phyloP scores from a whole-genome alignment of 176 grass and related monocot species.

The Eragrostis curvula region DNA sequence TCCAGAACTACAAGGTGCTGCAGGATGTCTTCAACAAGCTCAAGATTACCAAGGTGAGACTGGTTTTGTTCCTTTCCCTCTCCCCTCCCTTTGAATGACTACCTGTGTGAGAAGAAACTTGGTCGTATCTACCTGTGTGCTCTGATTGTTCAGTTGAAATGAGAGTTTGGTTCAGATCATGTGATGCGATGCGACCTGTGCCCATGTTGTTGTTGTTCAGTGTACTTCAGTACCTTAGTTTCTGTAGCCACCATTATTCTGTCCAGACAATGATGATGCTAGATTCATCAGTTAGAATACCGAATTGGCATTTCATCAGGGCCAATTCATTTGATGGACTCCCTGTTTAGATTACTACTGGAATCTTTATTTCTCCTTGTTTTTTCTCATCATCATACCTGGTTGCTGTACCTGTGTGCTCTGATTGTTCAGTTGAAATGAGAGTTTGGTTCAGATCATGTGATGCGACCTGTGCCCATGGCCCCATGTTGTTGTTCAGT shows the following conservation, averaged over 20 bases:
- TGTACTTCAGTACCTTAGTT: background rate
- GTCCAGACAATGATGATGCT: background rate
- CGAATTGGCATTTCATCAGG: background rate
- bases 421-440: background rate
- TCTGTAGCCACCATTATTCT: background rate
- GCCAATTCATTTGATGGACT: background rate
- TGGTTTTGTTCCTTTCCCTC: background rate
- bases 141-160: background rate
- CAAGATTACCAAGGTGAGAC: conserved; percentile 87
- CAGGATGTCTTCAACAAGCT: conserved; percentile 98
- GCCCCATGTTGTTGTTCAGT: too few species aligned
- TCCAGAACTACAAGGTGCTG: conserved; percentile 98
- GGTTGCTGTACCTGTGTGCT: background rate
- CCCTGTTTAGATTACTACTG: background rate
- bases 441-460: background rate
- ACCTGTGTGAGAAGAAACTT: background rate
- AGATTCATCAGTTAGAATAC: background rate
- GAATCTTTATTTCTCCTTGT: background rate
- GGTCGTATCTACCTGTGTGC: background rate
- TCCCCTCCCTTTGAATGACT: background rate
- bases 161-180: background rate
- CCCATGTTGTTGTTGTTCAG: background rate
- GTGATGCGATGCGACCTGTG: background rate
- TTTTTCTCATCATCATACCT: background rate
- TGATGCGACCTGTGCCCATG: background rate